phyloP scores from a whole-genome alignment of 495 filamentous ascomycete genomes.

The Neurospora sp. region DNA sequence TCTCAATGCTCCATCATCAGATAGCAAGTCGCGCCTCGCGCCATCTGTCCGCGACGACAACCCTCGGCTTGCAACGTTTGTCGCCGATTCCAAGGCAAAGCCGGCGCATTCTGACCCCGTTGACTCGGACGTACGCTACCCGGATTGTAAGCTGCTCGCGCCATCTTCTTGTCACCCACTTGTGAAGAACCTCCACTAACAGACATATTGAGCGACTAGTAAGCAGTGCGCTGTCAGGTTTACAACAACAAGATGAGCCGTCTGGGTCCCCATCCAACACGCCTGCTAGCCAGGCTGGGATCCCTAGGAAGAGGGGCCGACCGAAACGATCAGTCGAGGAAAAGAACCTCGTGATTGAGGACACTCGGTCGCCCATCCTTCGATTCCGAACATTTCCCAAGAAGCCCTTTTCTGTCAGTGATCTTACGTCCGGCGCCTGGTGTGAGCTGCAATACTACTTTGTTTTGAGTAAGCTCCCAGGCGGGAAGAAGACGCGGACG shows the following conservation, averaged over 20 bases:
- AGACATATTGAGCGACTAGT: slow-evolving; percentile 58
- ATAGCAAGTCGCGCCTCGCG: slow-evolving; percentile 4
- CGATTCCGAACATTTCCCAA: slow-evolving; percentile 70
- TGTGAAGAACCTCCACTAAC: slow-evolving; percentile 25
- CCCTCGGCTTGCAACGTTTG: slow-evolving; percentile 6
- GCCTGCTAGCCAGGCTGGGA: background rate
- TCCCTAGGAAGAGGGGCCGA: background rate
- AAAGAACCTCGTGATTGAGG: slow-evolving; percentile 4
- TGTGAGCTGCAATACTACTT: slow-evolving; percentile 94
- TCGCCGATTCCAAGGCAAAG: slow-evolving; percentile 8
- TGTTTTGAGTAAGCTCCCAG: slow-evolving; percentile 56
- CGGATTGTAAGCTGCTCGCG: slow-evolving; percentile 36
- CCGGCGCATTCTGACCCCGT: slow-evolving; percentile 1
- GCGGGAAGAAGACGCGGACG: slow-evolving; percentile 62
- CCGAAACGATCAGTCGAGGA: background rate
- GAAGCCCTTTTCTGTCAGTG: slow-evolving; percentile 81
- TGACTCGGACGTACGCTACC: slow-evolving; percentile 25
- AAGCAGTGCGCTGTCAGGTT: slow-evolving; percentile 32
- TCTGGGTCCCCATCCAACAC: background rate
- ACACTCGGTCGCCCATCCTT: slow-evolving; percentile 38
- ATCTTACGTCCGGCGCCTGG: slow-evolving; percentile 83
- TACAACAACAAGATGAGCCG: background rate
- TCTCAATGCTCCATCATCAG: background rate
- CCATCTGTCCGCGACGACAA: slow-evolving; percentile 5
- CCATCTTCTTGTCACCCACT: background rate